These are phyloP conservation scores for Magnaporthales sp. DNA, from an alignment of 2,329 filamentous ascomycete genomes.

Conservation along the genomic window DNA sequence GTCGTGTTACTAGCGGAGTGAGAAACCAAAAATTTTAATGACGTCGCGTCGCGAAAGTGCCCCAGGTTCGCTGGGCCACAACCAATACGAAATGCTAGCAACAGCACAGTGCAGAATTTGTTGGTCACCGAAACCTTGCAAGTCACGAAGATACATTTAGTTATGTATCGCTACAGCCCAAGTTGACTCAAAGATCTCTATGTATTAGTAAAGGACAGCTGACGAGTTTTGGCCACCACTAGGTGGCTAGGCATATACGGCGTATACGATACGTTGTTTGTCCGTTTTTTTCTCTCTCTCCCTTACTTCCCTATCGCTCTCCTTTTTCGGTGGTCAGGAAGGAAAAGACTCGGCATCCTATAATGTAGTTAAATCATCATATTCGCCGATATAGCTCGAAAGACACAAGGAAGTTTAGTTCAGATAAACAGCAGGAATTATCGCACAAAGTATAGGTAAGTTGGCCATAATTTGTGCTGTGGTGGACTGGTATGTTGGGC, in stretches of 20 bases:
- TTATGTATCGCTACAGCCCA: too few relatives aligned
- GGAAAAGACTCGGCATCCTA: not conserved
- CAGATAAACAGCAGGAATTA: too few relatives aligned
- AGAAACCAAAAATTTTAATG: not conserved
- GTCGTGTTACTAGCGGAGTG: not conserved
- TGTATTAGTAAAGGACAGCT: slow-evolving; percentile 2
- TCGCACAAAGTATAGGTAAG: too few relatives aligned
- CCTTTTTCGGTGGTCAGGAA: not conserved
- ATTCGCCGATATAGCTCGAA: too few relatives aligned
- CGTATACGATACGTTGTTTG: too few relatives aligned
- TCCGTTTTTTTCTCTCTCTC: not conserved
- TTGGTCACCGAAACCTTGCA: not conserved
- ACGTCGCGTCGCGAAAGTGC: not conserved
- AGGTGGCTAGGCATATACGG: not conserved
- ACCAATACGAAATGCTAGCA: not conserved
- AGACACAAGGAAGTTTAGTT: too few relatives aligned
- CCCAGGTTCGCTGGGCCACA: not conserved
- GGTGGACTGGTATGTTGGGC: too few relatives aligned
- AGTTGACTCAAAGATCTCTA: not conserved
- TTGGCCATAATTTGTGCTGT: too few relatives aligned
- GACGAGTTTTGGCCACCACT: not conserved
- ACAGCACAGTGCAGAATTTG: too few relatives aligned
- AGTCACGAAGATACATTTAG: too few relatives aligned
- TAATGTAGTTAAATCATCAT: too few relatives aligned
- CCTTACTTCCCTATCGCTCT: not conserved